These are phyloP conservation scores for Laburnicola sp. DNA, from an alignment of 2,329 filamentous ascomycete species.

Conservation along the genomic window DNA sequence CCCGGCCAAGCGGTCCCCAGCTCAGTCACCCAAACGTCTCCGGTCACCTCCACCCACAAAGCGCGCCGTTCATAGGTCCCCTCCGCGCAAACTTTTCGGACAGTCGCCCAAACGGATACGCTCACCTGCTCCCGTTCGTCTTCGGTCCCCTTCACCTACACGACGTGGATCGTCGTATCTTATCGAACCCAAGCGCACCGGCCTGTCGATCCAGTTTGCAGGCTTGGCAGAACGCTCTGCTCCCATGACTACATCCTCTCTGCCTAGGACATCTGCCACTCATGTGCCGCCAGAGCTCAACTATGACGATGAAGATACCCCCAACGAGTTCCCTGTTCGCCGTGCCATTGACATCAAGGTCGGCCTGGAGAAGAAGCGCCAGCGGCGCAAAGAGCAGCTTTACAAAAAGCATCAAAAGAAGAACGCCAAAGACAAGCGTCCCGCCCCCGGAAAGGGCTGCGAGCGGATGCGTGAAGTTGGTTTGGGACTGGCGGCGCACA, in stretches of 20 bases:
- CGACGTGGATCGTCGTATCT: conserved; percentile 48
- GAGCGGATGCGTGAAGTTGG: conserved; percentile 94
- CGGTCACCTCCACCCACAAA: conserved; percentile 55
- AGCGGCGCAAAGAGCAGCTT: conserved; percentile 89
- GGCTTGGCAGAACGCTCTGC: conserved; percentile 65
- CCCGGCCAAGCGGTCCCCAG: conserved; percentile 49
- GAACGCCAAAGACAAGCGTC: conserved; percentile 70
- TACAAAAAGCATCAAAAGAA: conserved; percentile 87
- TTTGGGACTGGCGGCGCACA: conserved; percentile 83
- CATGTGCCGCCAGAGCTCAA: conserved; percentile 27
- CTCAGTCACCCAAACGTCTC: conserved; percentile 64
- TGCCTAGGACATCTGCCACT: conserved; percentile 73
- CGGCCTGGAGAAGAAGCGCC: conserved; percentile 89
- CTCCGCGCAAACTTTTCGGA: conserved; percentile 63
- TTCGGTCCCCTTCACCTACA: conserved; percentile 70
- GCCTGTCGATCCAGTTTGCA: conserved; percentile 51
- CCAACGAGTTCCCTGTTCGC: conserved; percentile 67
- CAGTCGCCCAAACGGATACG: conserved; percentile 69
- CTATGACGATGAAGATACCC: conserved; percentile 47
- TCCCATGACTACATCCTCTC: conserved; percentile 78
- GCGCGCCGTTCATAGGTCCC: conserved; percentile 42
- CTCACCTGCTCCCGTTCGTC: conserved; percentile 45
- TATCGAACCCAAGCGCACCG: conserved; percentile 43
- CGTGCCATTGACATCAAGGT: conserved; percentile 95
- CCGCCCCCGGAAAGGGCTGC: conserved; percentile 81